phyloP scores from a whole-genome alignment of 257 asterid species.

The Thymus mandschuricus region DNA sequence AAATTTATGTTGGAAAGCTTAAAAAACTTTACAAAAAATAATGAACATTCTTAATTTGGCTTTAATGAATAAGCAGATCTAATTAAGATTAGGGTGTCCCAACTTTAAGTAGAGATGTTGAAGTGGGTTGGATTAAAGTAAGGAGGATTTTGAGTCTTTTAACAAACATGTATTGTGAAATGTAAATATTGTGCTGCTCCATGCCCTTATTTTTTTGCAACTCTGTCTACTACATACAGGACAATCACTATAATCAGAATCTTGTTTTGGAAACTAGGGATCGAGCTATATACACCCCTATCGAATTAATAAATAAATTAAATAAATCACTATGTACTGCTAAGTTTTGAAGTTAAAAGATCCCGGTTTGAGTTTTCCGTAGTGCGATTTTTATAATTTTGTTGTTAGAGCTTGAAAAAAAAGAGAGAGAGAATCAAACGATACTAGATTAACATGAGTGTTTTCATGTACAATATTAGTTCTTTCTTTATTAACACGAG shows the following conservation, averaged over 20 bases:
- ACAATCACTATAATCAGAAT: slow-evolving; percentile 44
- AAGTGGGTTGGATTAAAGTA: slow-evolving; percentile 27
- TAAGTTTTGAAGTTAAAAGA: too few relatives aligned
- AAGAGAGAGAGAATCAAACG: too few relatives aligned
- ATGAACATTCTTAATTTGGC: background rate
- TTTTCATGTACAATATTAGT: too few relatives aligned
- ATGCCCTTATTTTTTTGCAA: slow-evolving; percentile 23
- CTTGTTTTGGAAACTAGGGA: slow-evolving; percentile 47
- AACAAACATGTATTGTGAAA: slow-evolving; percentile 33
- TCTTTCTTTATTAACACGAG: too few relatives aligned
- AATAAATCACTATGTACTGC: too few relatives aligned
- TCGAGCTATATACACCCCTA: too few relatives aligned
- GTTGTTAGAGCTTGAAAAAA: too few relatives aligned
- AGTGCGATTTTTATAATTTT: too few relatives aligned
- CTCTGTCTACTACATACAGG: slow-evolving; percentile 49
- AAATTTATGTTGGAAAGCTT: background rate
- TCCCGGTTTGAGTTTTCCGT: too few relatives aligned
- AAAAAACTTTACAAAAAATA: slow-evolving; percentile 5
- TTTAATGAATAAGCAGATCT: slow-evolving; percentile 36
- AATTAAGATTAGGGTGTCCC: slow-evolving; percentile 45
- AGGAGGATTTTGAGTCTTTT: slow-evolving; percentile 49
- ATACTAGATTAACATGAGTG: too few relatives aligned
- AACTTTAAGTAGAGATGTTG: slow-evolving; percentile 47
- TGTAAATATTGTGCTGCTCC: slow-evolving; percentile 47
- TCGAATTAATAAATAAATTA: too few relatives aligned